These are phyloP conservation scores for Leccinum aurantiacum DNA, from an alignment of 768 basidiomycete genomes.

Conservation along the genomic window DNA sequence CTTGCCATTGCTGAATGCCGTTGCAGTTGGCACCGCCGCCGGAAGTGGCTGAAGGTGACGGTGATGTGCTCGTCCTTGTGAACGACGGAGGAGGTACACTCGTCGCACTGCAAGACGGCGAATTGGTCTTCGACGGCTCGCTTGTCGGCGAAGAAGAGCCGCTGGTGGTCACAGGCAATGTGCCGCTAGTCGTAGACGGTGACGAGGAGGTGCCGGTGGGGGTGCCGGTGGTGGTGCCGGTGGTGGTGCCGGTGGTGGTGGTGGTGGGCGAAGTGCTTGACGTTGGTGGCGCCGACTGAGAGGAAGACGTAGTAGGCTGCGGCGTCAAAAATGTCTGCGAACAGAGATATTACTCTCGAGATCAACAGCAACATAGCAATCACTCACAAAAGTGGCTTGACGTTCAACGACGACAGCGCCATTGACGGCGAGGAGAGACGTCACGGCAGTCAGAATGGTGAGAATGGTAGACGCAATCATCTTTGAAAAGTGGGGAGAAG, in stretches of 20 bases:
- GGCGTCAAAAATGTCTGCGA: constrained; percentile 12
- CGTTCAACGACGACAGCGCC: constrained; percentile 20
- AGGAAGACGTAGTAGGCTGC: constrained; percentile 4
- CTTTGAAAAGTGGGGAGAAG: background rate
- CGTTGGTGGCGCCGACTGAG: background rate
- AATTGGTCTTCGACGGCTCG: background rate
- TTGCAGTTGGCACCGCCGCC: constrained; percentile 10
- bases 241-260: too few relatives aligned
- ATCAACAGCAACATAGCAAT: background rate
- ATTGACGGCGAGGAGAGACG: constrained; percentile 14
- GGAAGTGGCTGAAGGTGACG: background rate
- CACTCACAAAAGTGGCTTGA: constrained; percentile 18
- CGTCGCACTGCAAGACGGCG: background rate
- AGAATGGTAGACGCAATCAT: constrained; percentile 18
- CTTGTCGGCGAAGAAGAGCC: background rate
- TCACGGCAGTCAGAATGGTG: constrained; percentile 3
- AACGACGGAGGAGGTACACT: background rate
- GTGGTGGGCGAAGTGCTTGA: background rate
- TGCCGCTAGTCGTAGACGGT: background rate
- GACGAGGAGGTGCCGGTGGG: background rate
- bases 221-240: background rate
- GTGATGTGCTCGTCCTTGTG: background rate
- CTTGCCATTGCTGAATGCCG: constrained; percentile 25
- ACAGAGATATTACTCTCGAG: background rate
- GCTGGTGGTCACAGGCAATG: background rate